A percentile compares a stretch with the other conserved stretches of the same genome.
Conservation (phyloP, 176 grass and related monocot species). For the Poa pratensis region DNA sequence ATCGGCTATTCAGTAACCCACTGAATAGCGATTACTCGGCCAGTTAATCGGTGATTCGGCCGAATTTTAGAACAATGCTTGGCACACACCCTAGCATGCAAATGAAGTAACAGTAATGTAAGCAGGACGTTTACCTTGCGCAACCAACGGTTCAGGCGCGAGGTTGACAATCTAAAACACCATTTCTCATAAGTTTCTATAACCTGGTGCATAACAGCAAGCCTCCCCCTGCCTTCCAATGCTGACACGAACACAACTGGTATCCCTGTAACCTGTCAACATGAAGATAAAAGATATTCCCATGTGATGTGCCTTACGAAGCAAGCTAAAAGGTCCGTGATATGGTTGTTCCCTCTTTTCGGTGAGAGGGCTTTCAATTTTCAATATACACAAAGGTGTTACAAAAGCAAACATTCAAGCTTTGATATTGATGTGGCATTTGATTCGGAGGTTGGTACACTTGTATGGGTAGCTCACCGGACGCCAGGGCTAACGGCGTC, state of each 20-base stretch:
- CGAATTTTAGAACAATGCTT: too few species aligned
- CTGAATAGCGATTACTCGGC: too few species aligned
- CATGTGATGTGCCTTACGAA: not conserved
- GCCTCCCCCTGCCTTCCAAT: conserved; percentile 72
- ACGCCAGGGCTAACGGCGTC: not conserved
- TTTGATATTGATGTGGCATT: not conserved
- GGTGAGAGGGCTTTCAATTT: conserved; percentile 10
- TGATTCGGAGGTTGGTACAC: not conserved
- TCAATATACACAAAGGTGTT: not conserved
- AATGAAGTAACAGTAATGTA: not conserved
- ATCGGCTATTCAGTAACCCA: too few species aligned
- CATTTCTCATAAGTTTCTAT: conserved; percentile 86
- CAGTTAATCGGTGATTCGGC: too few species aligned
- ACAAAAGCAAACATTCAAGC: not conserved
- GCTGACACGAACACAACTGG: conserved; percentile 98
- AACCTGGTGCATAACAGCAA: conserved; percentile 84
- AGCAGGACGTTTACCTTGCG: conserved; percentile 66
- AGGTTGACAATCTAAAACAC: conserved; percentile 93
- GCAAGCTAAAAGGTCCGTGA: conserved; percentile 10
- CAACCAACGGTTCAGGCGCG: conserved; percentile 90
- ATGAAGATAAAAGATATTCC: conserved; percentile 2
- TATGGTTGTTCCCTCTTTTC: not conserved
- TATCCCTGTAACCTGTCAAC: conserved; percentile 81
- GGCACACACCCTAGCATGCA: conserved; percentile 17
- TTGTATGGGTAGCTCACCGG: conserved; percentile 2